These are phyloP conservation scores for Cryphonectria parasitica DNA, from an alignment of 2,329 filamentous ascomycete species.

Conservation along the genomic window DNA sequence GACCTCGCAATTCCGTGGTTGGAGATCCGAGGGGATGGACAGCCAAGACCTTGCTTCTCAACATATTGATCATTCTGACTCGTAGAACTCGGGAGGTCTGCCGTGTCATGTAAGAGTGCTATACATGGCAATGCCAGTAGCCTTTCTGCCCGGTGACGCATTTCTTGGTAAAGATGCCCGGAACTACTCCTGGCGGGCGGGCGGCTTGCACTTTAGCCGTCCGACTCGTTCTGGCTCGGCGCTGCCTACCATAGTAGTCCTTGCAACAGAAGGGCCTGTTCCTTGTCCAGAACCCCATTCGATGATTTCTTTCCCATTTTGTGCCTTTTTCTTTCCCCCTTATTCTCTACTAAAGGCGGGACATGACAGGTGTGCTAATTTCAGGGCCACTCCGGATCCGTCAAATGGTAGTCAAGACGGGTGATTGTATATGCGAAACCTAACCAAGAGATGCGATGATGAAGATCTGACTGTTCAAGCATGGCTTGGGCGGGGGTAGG, in stretches of 20 bases:
- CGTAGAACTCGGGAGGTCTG: background rate
- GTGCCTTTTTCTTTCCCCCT: background rate
- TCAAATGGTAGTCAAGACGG: background rate
- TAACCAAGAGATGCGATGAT: background rate
- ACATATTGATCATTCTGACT: background rate
- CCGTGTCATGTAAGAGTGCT: background rate
- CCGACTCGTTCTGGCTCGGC: slow-evolving; percentile 17
- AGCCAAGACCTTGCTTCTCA: background rate
- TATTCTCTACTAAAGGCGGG: background rate
- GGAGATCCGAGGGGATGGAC: background rate
- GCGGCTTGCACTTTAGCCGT: slow-evolving; percentile 13
- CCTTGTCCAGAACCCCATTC: slow-evolving; percentile 17
- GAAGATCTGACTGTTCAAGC: background rate
- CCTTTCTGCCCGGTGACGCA: slow-evolving; percentile 9
- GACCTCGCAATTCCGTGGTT: background rate
- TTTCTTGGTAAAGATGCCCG: slow-evolving; percentile 10
- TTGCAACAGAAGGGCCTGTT: slow-evolving; percentile 22
- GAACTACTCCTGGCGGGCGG: slow-evolving; percentile 10
- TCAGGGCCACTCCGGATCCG: background rate
- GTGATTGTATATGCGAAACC: slow-evolving; percentile 4
- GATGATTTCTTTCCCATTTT: slow-evolving; percentile 5
- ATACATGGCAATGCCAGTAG: slow-evolving; percentile 2
- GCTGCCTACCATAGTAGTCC: slow-evolving; percentile 19
- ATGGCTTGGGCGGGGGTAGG: background rate
- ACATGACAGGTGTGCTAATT: slow-evolving; percentile 10